Percentiles rank a stretch among this genome's conserved stretches.
phyloP scores from a whole-genome alignment of 345 rosid species.

The Aegle marmelos region DNA sequence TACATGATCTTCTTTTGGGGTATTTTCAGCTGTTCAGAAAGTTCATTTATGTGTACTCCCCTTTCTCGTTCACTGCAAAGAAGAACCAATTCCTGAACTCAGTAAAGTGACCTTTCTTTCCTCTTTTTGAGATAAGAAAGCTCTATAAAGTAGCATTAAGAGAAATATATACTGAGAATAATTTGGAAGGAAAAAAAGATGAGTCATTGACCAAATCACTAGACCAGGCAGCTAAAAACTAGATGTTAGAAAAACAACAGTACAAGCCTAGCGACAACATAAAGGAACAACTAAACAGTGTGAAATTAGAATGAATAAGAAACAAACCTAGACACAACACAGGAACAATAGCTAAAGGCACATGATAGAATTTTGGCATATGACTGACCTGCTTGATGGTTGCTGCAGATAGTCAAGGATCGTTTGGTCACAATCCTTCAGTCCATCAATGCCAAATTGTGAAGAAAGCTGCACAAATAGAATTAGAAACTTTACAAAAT shows the following conservation, averaged over 20 bases:
- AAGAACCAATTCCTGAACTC: conserved; percentile 2
- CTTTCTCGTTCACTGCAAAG: conserved; percentile 65
- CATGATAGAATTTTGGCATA: conserved; percentile 1
- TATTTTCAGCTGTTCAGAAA: conserved; percentile 67
- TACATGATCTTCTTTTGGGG: conserved; percentile 81
- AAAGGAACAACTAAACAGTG: not conserved
- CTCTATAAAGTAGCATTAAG: too few relatives aligned
- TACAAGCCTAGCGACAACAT: not conserved
- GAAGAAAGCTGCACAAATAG: conserved; percentile 35
- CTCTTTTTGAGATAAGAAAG: not conserved
- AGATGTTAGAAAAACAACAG: not conserved
- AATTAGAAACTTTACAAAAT: conserved; percentile 13
- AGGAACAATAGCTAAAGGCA: not conserved
- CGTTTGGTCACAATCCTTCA: conserved; percentile 70
- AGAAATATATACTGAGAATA: not conserved
- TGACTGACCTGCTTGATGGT: conserved; percentile 66
- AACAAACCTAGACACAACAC: not conserved
- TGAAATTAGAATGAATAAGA: not conserved
- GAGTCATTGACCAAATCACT: not conserved
- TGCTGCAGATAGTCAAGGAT: conserved; percentile 77
- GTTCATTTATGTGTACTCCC: conserved; percentile 79
- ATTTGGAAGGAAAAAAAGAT: not conserved
- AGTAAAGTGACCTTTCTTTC: not conserved
- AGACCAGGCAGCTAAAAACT: not conserved
- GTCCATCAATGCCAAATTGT: conserved; percentile 50